phyloP scores from a whole-genome alignment of 306 rosid species.

The Prinsepia uniflora region DNA sequence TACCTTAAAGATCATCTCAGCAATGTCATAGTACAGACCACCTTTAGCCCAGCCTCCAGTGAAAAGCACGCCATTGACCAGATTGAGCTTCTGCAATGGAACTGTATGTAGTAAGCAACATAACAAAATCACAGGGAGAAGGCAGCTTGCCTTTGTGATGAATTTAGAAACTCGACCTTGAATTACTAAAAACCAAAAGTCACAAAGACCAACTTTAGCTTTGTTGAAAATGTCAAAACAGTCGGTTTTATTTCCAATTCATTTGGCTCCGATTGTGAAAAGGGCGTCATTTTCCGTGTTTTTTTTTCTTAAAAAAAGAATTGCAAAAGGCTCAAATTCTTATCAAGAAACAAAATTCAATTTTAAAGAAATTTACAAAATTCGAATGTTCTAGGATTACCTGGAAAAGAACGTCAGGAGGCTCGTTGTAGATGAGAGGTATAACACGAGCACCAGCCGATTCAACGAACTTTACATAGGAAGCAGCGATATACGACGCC shows the following conservation, averaged over 20 bases:
- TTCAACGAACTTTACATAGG: slow-evolving; percentile 79
- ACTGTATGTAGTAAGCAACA: not conserved
- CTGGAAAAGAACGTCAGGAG: slow-evolving; percentile 52
- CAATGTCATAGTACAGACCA: slow-evolving; percentile 60
- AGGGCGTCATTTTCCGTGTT: too few species aligned
- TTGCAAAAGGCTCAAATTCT: not conserved
- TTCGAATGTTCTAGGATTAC: slow-evolving; percentile 13
- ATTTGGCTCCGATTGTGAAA: too few species aligned
- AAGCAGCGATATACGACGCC: slow-evolving; percentile 71
- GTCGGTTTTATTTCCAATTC: too few species aligned
- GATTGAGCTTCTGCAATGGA: slow-evolving; percentile 69
- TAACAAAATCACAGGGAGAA: not conserved
- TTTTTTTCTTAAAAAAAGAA: too few species aligned
- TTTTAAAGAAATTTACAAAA: not conserved
- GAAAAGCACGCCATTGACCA: slow-evolving; percentile 88
- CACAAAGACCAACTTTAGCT: not conserved
- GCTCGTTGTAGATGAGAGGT: slow-evolving; percentile 72
- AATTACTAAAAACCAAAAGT: not conserved
- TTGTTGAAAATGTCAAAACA: too few species aligned
- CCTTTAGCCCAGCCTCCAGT: slow-evolving; percentile 83
- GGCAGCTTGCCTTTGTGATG: not conserved
- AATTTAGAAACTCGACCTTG: not conserved
- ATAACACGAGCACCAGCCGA: slow-evolving; percentile 85
- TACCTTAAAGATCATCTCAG: slow-evolving; percentile 63
- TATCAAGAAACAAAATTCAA: not conserved